Evolutionary conservation across 306 rosid species (phyloP).

Genomic region (Casuarina cunninghamiana): DNA sequence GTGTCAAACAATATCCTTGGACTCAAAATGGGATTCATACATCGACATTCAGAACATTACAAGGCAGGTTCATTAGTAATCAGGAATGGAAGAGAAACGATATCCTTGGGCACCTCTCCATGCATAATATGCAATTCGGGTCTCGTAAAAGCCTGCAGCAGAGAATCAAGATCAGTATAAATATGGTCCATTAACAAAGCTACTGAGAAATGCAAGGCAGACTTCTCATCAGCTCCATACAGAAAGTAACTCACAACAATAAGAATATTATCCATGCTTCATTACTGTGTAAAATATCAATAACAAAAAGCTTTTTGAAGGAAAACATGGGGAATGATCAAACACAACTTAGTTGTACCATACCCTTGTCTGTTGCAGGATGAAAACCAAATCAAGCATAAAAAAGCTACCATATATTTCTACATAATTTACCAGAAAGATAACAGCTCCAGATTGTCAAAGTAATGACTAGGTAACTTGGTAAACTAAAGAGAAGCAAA

Average conservation of each 20-base stretch:
- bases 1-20: neutral
- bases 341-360: neutral
- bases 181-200: neutral
- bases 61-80: constrained; percentile 46
- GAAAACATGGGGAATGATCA: neutral
- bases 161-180: constrained; percentile 19
- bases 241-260: constrained; percentile 10
- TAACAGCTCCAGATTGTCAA: too few relatives aligned
- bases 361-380: neutral
- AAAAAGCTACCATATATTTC: too few relatives aligned
- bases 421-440: too few relatives aligned
- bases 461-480: too few relatives aligned
- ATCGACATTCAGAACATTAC: neutral
- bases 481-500: too few relatives aligned
- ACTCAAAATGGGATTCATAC: neutral
- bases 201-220: constrained; percentile 5
- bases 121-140: constrained; percentile 86
- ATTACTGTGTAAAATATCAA: neutral
- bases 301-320: constrained; percentile 6
- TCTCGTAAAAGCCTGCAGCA: constrained; percentile 87
- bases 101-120: constrained; percentile 92
- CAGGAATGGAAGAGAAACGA: constrained; percentile 88
- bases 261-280: constrained; percentile 8
- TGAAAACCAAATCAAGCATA: neutral
- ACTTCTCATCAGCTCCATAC: neutral